Conservation (phyloP, 495 filamentous ascomycete species). For the Terfezia claveryi region DNA sequence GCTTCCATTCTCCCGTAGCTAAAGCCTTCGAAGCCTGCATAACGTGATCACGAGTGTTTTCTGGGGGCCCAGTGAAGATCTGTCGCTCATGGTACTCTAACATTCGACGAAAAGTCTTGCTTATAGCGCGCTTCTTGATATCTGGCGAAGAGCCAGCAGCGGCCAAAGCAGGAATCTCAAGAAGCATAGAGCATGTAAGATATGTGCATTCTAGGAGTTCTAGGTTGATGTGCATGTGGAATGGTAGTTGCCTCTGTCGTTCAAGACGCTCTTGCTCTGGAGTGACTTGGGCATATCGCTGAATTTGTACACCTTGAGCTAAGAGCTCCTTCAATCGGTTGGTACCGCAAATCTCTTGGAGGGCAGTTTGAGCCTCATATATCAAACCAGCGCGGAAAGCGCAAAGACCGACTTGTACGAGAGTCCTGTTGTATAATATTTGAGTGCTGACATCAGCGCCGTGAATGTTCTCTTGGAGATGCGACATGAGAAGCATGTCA, state of each 20-base stretch:
- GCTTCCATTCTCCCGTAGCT: constrained; percentile 95
- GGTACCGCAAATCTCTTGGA: constrained; percentile 94
- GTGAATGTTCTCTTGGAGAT: constrained; percentile 83
- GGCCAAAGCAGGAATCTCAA: constrained; percentile 91
- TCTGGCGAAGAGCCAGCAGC: constrained; percentile 91
- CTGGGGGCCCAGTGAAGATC: constrained; percentile 92
- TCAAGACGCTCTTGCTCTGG: constrained; percentile 95
- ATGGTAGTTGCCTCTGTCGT: constrained; percentile 85
- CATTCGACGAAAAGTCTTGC: constrained; percentile 98
- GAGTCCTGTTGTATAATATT: constrained; percentile 94
- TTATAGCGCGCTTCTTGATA: constrained; percentile 92
- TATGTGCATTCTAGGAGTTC: constrained; percentile 97
- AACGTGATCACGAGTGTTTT: constrained; percentile 96
- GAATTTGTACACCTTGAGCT: constrained; percentile 93
- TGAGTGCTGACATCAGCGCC: constrained; percentile 92
- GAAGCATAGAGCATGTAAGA: constrained; percentile 92
- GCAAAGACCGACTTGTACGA: constrained; percentile 94
- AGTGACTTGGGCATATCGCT: constrained; percentile 80
- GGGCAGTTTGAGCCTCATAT: constrained; percentile 88
- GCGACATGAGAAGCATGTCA: constrained; percentile 99
- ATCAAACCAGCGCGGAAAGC: constrained; percentile 92
- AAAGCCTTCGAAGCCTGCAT: constrained; percentile 97
- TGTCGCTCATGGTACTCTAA: constrained; percentile 98
- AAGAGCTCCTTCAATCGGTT: constrained; percentile 94
- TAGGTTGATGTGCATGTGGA: constrained; percentile 99